These are phyloP conservation scores for Penicillium waksmanii DNA, from an alignment of 495 filamentous ascomycete species.

Conservation along the genomic window DNA sequence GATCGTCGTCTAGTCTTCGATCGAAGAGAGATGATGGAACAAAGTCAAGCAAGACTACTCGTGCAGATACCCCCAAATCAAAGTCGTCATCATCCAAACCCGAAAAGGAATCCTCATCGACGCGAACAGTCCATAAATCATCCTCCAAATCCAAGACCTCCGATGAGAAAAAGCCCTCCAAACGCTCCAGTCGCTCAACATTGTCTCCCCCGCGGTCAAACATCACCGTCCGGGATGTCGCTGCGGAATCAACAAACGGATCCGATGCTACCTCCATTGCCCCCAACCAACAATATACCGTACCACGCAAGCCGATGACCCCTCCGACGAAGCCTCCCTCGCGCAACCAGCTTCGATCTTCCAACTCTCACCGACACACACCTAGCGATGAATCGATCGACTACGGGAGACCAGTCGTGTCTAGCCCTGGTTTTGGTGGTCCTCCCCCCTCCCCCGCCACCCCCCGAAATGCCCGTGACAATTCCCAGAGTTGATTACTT, in stretches of 20 bases:
- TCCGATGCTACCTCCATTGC: conserved; percentile 72
- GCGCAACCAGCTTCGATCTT: conserved; percentile 43
- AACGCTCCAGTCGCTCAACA: conserved; percentile 38
- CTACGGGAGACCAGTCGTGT: conserved; percentile 44
- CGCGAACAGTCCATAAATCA: conserved; percentile 38
- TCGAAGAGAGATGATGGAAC: conserved; percentile 42
- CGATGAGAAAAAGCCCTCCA: conserved; percentile 38
- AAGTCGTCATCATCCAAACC: conserved; percentile 34
- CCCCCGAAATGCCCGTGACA: conserved; percentile 66
- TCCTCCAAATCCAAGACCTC: conserved; percentile 37
- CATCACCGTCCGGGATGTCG: conserved; percentile 42
- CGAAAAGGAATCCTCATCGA: conserved; percentile 35
- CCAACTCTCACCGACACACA: conserved; percentile 39
- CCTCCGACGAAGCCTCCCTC: conserved; percentile 46
- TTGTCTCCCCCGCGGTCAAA: conserved; percentile 42
- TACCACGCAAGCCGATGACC: conserved; percentile 42
- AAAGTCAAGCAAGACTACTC: conserved; percentile 45
- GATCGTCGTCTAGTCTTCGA: conserved; percentile 48
- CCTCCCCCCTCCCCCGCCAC: conserved; percentile 86
- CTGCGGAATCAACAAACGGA: conserved; percentile 51
- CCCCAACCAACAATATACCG: conserved; percentile 56
- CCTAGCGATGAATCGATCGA: conserved; percentile 46
- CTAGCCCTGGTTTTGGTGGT: conserved; percentile 36
- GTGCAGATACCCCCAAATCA: conserved; percentile 48
- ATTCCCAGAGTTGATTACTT: conserved; percentile 88